Evolutionary conservation across 2,329 filamentous ascomycete genomes (phyloP), one percentile per base, ranked within the genome.

Genomic region (Epichloe gansuensis): DNA sequence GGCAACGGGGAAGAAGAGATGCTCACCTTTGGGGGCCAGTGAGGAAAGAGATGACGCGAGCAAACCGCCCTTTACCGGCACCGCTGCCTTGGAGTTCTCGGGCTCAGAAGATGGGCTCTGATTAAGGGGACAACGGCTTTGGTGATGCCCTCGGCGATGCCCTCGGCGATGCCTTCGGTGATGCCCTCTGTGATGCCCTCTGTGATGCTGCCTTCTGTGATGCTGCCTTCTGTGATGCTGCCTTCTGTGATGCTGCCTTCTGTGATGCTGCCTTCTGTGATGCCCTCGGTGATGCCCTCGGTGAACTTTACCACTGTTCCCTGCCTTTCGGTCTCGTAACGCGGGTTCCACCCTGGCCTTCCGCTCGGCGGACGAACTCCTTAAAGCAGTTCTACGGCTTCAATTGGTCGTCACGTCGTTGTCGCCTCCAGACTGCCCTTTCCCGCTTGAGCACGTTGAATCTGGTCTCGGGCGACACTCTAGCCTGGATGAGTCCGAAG

Each of bases 321-420:
- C 39, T 38, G 41, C 2, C 21, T 43, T 17, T 3, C 2, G 4
- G 28, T 41, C 21, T 44, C 41, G 12, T 37, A 38, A 7, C 17
- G 48, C 2, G 41, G 48, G 31, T 28, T 45, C 41, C 41, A 45
- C 3, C 48, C 2, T 28, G 21, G 28, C 15, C 1, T 25, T 45
- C 48, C 15, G 48, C 41, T n/a, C 48, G 48, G 17, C 41, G 48
- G 13, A 50, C 41, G 34, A 50, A 50, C 11, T 50, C 48, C 2
- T 50, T 13, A 31, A 38, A 50, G 48, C 48, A 23, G 17, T 31
- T 28, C 48, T 50, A 50, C 12, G n/a, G 48, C 42, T 45, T 45
- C 5, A 50, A 28, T 21, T 50, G 28, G 5, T 50, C 41, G 17
- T 44, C 31, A 17, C 31, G 41, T 45, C 8, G n/a, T 15, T 38